Evolutionary conservation across 192 early-diverging fungal genomes (phyloP).

Genomic region (Rhizophagus clarus): DNA sequence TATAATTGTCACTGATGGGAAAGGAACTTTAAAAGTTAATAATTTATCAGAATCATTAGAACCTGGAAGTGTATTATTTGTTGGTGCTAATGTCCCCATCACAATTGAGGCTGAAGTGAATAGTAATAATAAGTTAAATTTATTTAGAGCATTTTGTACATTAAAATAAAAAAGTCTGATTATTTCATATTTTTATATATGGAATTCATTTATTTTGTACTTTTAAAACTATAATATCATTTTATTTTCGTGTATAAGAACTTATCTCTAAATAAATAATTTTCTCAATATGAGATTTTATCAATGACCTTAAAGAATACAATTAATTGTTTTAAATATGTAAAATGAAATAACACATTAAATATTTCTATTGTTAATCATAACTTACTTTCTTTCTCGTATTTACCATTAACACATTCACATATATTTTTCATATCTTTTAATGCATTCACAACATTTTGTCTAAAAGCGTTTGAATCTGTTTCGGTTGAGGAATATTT

Average conservation of each 20-base stretch:
- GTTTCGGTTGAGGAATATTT: conserved; percentile 51
- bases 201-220: too few species aligned
- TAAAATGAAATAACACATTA: too few species aligned
- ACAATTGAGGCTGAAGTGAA: background rate
- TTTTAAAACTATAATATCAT: too few species aligned
- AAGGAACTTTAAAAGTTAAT: conserved; percentile 48
- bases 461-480: conserved; percentile 21
- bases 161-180: background rate
- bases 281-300: too few species aligned
- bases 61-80: conserved; percentile 24
- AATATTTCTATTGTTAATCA: background rate
- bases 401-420: conserved; percentile 37
- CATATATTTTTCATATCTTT: conserved; percentile 40
- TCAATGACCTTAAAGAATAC: too few species aligned
- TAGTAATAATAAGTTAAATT: background rate
- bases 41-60: conserved; percentile 7
- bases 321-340: too few species aligned
- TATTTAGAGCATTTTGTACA: conserved; percentile 26
- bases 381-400: background rate
- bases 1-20: conserved; percentile 80
- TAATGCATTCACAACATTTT: conserved; percentile 26
- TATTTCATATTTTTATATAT: too few species aligned
- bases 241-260: too few species aligned
- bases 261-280: too few species aligned
- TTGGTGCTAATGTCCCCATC: conserved; percentile 6